Conservation (phyloP, 2,329 filamentous ascomycete genomes). For the Capronia epimyces region DNA sequence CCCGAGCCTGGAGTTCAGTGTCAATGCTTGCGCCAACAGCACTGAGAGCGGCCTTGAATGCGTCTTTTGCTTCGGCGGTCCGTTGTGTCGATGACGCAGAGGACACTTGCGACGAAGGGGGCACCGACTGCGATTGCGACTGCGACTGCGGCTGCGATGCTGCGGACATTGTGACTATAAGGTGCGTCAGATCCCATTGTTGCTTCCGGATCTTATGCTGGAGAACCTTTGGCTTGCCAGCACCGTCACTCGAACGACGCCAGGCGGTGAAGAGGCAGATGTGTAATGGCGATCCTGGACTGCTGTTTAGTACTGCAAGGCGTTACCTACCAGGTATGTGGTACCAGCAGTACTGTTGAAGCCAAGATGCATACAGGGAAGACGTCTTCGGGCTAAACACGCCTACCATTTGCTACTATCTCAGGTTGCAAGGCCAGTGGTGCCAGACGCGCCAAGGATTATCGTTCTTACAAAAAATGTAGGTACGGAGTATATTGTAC, state of each 20-base stretch:
- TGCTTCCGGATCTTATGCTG: neutral
- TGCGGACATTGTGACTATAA: constrained; percentile 11
- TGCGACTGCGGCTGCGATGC: constrained; percentile 11
- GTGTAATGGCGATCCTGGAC: no score
- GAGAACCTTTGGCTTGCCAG: neutral
- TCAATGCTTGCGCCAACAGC: constrained; percentile 47
- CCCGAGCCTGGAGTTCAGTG: constrained; percentile 49
- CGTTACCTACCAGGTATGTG: no score
- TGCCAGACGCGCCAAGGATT: no score
- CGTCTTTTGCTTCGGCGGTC: constrained; percentile 40
- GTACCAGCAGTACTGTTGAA: no score
- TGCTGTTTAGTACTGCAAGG: no score
- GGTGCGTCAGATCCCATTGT: neutral
- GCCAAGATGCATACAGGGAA: no score
- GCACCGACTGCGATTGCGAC: constrained; percentile 8
- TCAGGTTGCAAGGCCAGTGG: no score
- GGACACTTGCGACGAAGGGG: constrained; percentile 12
- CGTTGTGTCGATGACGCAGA: constrained; percentile 30
- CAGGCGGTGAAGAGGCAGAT: no score
- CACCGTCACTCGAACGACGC: neutral
- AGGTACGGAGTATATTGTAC: no score
- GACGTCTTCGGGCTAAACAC: no score
- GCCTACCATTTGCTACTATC: no score
- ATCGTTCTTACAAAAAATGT: no score
- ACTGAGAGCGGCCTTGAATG: constrained; percentile 42